Evolutionary conservation across 768 basidiomycete species (phyloP).

Genomic region (Russula sp.): DNA sequence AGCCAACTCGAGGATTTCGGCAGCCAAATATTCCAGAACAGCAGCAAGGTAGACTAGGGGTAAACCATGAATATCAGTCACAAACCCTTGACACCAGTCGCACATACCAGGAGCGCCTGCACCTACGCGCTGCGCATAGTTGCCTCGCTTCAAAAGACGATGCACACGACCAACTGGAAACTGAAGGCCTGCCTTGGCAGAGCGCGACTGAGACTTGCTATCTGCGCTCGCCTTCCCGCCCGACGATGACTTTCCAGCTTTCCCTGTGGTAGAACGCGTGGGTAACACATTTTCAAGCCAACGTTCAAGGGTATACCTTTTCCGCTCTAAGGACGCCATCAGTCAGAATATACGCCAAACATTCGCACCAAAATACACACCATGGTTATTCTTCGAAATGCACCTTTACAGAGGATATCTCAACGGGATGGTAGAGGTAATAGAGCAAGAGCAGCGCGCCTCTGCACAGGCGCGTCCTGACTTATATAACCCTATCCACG

Average conservation of each 20-base stretch:
- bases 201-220: conserved; percentile 59
- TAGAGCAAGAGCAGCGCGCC: conserved; percentile 7
- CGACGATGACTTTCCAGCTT: conserved; percentile 39
- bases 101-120: conserved; percentile 73
- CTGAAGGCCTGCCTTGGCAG: conserved; percentile 69
- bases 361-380: not conserved
- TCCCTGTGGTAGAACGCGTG: conserved; percentile 26
- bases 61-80: not conserved
- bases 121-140: conserved; percentile 82
- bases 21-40: conserved; percentile 86
- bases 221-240: conserved; percentile 38
- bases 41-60: conserved; percentile 78
- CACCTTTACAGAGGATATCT: not conserved
- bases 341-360: not conserved
- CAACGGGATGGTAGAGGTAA: conserved; percentile 13
- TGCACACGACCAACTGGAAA: conserved; percentile 93
- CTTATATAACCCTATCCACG: conserved; percentile 15
- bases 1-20: conserved; percentile 90
- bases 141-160: conserved; percentile 78
- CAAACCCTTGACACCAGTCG: conserved; percentile 1
- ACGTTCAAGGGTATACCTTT: conserved; percentile 11
- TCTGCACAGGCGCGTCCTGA: not conserved
- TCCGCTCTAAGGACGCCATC: conserved; percentile 13
- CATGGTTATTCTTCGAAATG: conserved; percentile 7
- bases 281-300: not conserved